Base-by-base conservation (phyloP, 768 basidiomycete species). In the Paxillus ammoniavirescens region DNA sequence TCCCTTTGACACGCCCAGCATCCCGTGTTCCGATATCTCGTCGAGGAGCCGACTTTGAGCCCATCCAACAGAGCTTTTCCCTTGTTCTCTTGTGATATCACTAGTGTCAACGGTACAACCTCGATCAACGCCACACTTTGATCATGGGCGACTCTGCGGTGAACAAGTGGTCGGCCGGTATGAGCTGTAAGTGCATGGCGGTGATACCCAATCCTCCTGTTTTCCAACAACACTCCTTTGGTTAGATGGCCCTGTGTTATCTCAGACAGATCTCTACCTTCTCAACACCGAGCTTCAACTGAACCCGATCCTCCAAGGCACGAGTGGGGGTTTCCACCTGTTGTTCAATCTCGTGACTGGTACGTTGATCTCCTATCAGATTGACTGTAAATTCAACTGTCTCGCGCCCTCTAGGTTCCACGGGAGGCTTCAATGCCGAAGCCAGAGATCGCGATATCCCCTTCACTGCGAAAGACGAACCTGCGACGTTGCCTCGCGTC, bases 261-360 rank as follows among this genome's bases (percentile, higher is more conserved):
- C 82, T 3, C 87, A 88, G 63, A 91, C 89, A 0, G 91, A 93
- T 63, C 77, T 93, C 13, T 93, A 91, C 68, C 79, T 93, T 3
- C 80, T 93, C 51, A 77, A 80, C 42, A 79, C 82, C 5, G 81
- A 84, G 14, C 76, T 93, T 2, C 81, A 88, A 61, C 65, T 93
- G 31, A 77, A 93, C 61, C 91, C 91, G 4, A 84, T 91, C 65
- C 78, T 93, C 12, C 74, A 76, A 36, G 78, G 79, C 59, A 70
- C 73, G 26, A 65, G 72, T 56, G 56, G 49, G 7, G 63, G 62
- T 12, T 86, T 88, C 69, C 83, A 83, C 56, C 80, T 93, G 14
- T 77, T 84, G 44, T 89, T 92, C 73, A 86, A 87, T 62, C 70
- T 93, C 4, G 73, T 80, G 6, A 83, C 79, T 21, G 91, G 89